These are phyloP conservation scores for Tolypocladium inflatum DNA, from an alignment of 2,329 filamentous ascomycete genomes.

Conservation along the genomic window DNA sequence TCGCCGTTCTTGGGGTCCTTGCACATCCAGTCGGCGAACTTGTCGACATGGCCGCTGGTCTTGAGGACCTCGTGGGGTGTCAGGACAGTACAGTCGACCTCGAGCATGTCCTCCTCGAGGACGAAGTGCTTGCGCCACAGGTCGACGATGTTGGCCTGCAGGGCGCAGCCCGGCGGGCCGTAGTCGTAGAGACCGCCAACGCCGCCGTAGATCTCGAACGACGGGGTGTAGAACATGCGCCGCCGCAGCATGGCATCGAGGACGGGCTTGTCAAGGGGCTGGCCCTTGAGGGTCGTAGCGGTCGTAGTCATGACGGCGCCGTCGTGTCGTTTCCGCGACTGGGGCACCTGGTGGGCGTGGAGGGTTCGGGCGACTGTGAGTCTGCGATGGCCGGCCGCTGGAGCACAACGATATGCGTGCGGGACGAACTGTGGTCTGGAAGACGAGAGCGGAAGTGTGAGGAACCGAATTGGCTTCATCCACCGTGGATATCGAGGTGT, in stretches of 20 bases:
- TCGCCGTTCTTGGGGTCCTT: constrained; percentile 97
- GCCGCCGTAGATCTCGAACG: constrained; percentile 92
- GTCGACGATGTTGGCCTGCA: constrained; percentile 83
- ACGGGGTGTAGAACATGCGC: constrained; percentile 87
- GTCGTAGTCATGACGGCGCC: constrained; percentile 33
- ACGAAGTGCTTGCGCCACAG: constrained; percentile 91
- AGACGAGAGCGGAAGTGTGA: constrained; percentile 4
- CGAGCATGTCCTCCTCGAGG: constrained; percentile 87
- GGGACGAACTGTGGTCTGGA: constrained; percentile 4
- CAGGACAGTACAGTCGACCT: constrained; percentile 88
- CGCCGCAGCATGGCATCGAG: constrained; percentile 82
- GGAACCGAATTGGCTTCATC: constrained; percentile 16
- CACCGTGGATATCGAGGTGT: constrained; percentile 8
- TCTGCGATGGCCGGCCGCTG: constrained; percentile 12
- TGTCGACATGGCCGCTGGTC: constrained; percentile 93
- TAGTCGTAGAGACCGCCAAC: constrained; percentile 89
- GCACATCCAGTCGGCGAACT: constrained; percentile 99
- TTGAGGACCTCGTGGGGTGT: constrained; percentile 92
- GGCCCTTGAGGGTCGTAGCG: constrained; percentile 74
- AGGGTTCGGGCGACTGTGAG: constrained; percentile 19
- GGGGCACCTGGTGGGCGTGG: constrained; percentile 18
- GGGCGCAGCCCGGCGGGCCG: constrained; percentile 76
- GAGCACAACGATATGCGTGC: constrained; percentile 8
- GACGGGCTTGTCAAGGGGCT: constrained; percentile 73
- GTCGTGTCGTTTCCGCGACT: constrained; percentile 12